Conservation (phyloP, 768 basidiomycete species). For the Amanita muscaria region DNA sequence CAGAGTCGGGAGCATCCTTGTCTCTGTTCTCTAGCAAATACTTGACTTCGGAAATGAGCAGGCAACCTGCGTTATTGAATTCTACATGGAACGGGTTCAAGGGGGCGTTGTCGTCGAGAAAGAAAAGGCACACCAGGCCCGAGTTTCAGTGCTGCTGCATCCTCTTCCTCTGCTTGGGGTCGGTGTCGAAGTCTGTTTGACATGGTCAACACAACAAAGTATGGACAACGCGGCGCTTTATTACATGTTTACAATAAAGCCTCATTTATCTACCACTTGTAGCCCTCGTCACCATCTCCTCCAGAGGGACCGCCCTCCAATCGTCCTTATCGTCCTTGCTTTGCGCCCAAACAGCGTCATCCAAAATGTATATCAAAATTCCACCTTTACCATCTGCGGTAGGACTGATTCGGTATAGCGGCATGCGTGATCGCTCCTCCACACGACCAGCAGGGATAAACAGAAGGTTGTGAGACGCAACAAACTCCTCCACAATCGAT, state of each 20-base stretch:
- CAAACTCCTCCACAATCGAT: constrained; percentile 86
- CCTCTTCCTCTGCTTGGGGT: constrained; percentile 67
- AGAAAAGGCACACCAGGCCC: constrained; percentile 46
- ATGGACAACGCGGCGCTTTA: no score
- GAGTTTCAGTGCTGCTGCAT: constrained; percentile 77
- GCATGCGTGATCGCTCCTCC: constrained; percentile 82
- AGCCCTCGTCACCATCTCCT: constrained; percentile 79
- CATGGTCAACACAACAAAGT: no score
- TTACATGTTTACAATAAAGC: background rate
- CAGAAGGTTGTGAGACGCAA: constrained; percentile 76
- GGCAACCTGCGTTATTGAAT: constrained; percentile 86
- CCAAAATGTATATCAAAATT: constrained; percentile 78
- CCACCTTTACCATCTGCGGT: constrained; percentile 81
- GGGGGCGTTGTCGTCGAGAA: background rate
- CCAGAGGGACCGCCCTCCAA: constrained; percentile 72
- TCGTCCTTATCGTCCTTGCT: constrained; percentile 39
- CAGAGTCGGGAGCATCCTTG: constrained; percentile 81
- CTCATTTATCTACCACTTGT: background rate
- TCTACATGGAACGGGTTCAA: constrained; percentile 32
- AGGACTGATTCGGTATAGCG: constrained; percentile 74
- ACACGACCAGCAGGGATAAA: constrained; percentile 84
- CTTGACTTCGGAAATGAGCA: constrained; percentile 89
- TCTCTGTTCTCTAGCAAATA: constrained; percentile 82
- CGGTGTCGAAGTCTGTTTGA: constrained; percentile 60
- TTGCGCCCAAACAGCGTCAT: constrained; percentile 90